Evolutionary conservation across 768 basidiomycete genomes (phyloP).

Genomic region (Phylloporus sp.): DNA sequence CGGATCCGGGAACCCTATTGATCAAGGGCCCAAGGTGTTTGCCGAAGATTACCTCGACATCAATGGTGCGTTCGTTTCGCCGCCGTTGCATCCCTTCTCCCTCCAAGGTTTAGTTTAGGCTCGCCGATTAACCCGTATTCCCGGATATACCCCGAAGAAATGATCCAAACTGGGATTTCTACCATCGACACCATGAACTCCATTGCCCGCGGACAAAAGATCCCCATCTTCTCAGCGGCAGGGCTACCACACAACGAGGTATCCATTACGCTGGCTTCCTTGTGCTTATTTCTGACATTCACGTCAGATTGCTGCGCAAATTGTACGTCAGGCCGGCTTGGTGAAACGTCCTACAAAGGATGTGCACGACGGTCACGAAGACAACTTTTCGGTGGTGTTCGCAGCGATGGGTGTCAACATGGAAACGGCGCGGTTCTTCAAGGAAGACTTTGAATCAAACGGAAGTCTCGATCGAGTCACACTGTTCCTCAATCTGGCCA

Average conservation of each 20-base stretch:
- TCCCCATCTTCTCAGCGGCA: conserved; percentile 98
- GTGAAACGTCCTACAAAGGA: conserved; percentile 97
- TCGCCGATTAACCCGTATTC: conserved; percentile 98
- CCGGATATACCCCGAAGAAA: conserved; percentile 99
- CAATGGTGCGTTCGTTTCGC: conserved; percentile 65
- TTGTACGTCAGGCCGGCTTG: conserved; percentile 97
- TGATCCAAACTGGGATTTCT: conserved; percentile 99
- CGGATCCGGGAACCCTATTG: conserved; percentile 96
- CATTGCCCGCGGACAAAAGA: conserved; percentile 99
- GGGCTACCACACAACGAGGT: conserved; percentile 99
- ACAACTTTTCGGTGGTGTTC: conserved; percentile 99
- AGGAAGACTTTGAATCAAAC: conserved; percentile 98
- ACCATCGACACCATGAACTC: conserved; percentile 98
- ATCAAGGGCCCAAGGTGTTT: conserved; percentile 98
- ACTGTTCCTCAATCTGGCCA: conserved; percentile 96
- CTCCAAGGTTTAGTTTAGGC: conserved; percentile 46
- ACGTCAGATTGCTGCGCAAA: conserved; percentile 94
- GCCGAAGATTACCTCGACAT: conserved; percentile 99
- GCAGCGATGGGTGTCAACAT: conserved; percentile 99
- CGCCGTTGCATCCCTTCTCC: background rate
- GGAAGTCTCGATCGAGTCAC: conserved; percentile 97
- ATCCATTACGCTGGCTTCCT: conserved; percentile 19
- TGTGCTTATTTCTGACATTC: conserved; percentile 21
- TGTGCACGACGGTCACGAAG: conserved; percentile 97
- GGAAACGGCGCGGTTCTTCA: conserved; percentile 99